These are phyloP conservation scores for Fusarium sp. DNA, from an alignment of 2,329 filamentous ascomycete genomes.

Conservation along the genomic window DNA sequence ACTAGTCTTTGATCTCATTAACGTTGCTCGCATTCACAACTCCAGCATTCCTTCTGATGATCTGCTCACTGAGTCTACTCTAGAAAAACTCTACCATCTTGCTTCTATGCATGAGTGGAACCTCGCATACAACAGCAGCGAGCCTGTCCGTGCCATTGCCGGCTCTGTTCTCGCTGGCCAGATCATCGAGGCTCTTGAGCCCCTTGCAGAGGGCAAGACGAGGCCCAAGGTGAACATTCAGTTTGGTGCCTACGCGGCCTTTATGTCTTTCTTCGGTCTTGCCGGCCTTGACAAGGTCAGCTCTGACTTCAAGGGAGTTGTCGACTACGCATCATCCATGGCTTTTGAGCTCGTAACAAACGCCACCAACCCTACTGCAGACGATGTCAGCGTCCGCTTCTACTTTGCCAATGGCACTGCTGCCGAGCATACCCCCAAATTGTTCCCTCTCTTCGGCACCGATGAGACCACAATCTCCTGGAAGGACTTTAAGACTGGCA, in stretches of 20 bases:
- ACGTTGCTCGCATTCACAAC: conserved; percentile 72
- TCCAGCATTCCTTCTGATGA: conserved; percentile 67
- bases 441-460: conserved; percentile 72
- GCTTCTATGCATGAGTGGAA: conserved; percentile 86
- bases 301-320: conserved; percentile 77
- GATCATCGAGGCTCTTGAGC: conserved; percentile 65
- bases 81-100: conserved; percentile 75
- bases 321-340: conserved; percentile 88
- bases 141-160: conserved; percentile 70
- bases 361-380: conserved; percentile 58
- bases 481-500: conserved; percentile 73
- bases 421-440: conserved; percentile 61
- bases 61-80: conserved; percentile 69
- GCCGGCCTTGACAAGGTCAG: conserved; percentile 64
- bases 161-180: conserved; percentile 69
- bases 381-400: conserved; percentile 70
- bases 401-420: conserved; percentile 71
- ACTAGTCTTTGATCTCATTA: conserved; percentile 69
- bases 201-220: conserved; percentile 58
- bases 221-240: conserved; percentile 63
- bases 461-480: conserved; percentile 70
- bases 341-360: conserved; percentile 78
- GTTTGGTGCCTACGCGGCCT: conserved; percentile 72
- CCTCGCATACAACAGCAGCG: conserved; percentile 83
- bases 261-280: conserved; percentile 74